Percentiles rank a stretch among this genome's conserved stretches.
Conservation (phyloP, 805 yeast species). For the Schwanniomyces polymorphus region DNA sequence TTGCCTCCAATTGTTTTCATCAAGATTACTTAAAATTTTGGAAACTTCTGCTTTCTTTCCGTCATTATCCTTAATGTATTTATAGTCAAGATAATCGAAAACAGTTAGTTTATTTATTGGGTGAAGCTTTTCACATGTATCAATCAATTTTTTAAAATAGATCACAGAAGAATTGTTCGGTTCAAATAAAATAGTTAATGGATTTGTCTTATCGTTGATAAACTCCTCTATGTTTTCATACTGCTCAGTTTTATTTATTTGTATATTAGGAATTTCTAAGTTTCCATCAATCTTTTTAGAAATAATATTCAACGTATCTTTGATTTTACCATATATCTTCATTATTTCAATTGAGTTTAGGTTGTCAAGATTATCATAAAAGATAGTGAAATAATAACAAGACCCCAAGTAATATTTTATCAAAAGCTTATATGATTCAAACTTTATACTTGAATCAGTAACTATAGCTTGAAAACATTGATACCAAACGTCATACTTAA, state of each 20-base stretch:
- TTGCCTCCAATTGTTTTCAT: constrained; percentile 18
- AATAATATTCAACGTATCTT: constrained; percentile 15
- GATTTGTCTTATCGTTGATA: constrained; percentile 10
- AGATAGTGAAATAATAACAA: constrained; percentile 21
- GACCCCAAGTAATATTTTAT: constrained; percentile 18
- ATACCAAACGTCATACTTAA: constrained; percentile 22
- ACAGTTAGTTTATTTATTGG: constrained; percentile 36
- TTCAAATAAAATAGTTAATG: constrained; percentile 12
- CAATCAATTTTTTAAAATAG: constrained; percentile 18
- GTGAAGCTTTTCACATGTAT: constrained; percentile 31
- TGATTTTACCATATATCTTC: constrained; percentile 28
- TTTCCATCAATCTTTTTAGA: not conserved
- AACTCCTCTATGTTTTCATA: constrained; percentile 14
- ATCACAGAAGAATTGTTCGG: constrained; percentile 15
- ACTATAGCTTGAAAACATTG: constrained; percentile 13
- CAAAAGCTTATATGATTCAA: constrained; percentile 10
- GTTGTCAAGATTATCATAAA: constrained; percentile 9
- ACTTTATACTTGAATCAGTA: constrained; percentile 4
- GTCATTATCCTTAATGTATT: constrained; percentile 11
- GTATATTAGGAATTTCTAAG: not conserved
- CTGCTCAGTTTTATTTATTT: not conserved
- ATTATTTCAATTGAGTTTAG: constrained; percentile 25
- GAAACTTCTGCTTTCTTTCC: constrained; percentile 26
- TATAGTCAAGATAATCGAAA: constrained; percentile 24
- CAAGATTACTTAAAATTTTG: constrained; percentile 21